Base-by-base conservation (phyloP, 768 basidiomycete genomes). In the Candolleomyces eurysporus region DNA sequence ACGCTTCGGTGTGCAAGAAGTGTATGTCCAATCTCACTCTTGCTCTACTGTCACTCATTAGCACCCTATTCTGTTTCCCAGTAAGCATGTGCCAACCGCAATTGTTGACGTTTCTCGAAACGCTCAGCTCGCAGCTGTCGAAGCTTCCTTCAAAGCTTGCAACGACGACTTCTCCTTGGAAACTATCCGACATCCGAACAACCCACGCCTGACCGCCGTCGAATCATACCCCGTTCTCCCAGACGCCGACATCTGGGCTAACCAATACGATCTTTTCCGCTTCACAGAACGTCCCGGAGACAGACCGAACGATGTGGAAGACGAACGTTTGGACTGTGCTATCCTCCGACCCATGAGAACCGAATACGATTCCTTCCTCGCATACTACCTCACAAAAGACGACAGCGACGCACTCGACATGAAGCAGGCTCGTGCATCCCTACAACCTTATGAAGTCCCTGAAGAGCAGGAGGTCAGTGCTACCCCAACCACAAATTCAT, bases 271-370 rank as follows among this genome's bases (percentile, higher is more conserved):
- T 71, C 71, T 95, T 57, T 93, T 94, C 79, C 78, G 88, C 61
- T 94, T 95, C 71, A 87, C 87, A 11, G 92, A 95, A 70, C 79
- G 92, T 19, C 92, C 92, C 16, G 92, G 92, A n/a, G 92, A 94
- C 60, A 79, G 87, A 49, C 67, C 82, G 14, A 67, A 82, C 7
- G 91, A 93, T 65, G 91, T 91, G 57, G 58, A 84, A 26, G 92
- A 94, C 69, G 89, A 90, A 45, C 84, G 92, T 30, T 67, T 94
- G 60, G 91, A 94, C 68, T 93, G 92, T 69, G 92, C 92, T 19
- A 89, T 94, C 61, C 76, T 94, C 58, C 84, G 92, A 30, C 92
- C 92, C 1, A 92, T 92, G 90, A 90, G 91, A 70, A 87, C 90
- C 3, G 92, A 94, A 52, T 89, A 92, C 22, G 92, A 94, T 68